A percentile compares a stretch with the other conserved stretches of the same genome.
Conservation (phyloP, 1,139 yeast species). For the Eremothecium gossypii region DNA sequence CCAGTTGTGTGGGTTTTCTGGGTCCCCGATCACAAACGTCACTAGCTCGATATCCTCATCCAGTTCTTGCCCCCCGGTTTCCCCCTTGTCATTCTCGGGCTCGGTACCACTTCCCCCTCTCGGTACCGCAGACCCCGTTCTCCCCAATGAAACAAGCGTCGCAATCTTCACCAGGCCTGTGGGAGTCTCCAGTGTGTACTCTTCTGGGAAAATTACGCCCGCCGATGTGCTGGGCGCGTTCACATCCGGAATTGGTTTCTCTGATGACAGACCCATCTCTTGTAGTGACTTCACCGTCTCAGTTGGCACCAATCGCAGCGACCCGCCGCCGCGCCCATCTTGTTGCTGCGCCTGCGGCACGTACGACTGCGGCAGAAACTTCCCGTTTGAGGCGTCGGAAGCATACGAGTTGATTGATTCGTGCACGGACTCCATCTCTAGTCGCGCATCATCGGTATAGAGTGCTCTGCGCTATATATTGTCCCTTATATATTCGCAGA, state of each 20-base stretch:
- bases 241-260: slow-evolving; percentile 46
- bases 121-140: slow-evolving; percentile 37
- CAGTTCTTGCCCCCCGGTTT: slow-evolving; percentile 28
- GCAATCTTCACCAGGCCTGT: slow-evolving; percentile 79
- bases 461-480: not conserved
- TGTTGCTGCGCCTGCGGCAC: slow-evolving; percentile 15
- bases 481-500: too few species aligned
- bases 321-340: slow-evolving; percentile 10
- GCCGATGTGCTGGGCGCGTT: slow-evolving; percentile 49
- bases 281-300: slow-evolving; percentile 64
- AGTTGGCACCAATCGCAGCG: slow-evolving; percentile 39
- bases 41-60: slow-evolving; percentile 74
- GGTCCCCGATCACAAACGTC: slow-evolving; percentile 66
- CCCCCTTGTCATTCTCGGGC: slow-evolving; percentile 22
- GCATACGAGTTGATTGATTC: slow-evolving; percentile 12
- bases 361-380: slow-evolving; percentile 17
- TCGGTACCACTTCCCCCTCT: slow-evolving; percentile 20
- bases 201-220: slow-evolving; percentile 79
- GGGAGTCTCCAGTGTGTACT: slow-evolving; percentile 74
- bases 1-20: slow-evolving; percentile 89
- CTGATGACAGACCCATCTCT: slow-evolving; percentile 49
- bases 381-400: slow-evolving; percentile 2
- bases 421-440: slow-evolving; percentile 9
- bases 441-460: not conserved
- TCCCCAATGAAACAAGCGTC: slow-evolving; percentile 59